These are phyloP conservation scores for Pycnococcus provasolii DNA, from an alignment of 139 green algal genomes.

Conservation along the genomic window DNA sequence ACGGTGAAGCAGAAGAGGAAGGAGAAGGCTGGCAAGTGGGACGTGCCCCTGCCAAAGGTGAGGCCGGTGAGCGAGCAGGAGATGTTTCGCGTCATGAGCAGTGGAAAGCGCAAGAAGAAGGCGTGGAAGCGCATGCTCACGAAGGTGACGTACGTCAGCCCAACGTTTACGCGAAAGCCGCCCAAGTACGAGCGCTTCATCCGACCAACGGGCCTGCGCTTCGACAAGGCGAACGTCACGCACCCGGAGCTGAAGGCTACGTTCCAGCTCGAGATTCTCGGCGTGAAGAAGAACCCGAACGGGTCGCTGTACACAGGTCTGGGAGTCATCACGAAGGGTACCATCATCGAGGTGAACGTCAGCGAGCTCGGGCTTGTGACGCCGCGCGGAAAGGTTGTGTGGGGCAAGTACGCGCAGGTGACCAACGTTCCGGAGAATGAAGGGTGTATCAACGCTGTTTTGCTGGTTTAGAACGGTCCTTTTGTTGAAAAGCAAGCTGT, in stretches of 20 bases:
- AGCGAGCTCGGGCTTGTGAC: constrained; percentile 96
- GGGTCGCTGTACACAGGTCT: constrained; percentile 87
- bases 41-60: constrained; percentile 96
- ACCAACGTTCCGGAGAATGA: constrained; percentile 97
- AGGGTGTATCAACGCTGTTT: constrained; percentile 94
- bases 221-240: constrained; percentile 97
- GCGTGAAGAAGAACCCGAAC: constrained; percentile 99
- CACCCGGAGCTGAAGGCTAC: constrained; percentile 98
- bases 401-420: constrained; percentile 89
- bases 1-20: constrained; percentile 99
- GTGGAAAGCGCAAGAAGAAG: constrained; percentile 65
- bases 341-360: constrained; percentile 95
- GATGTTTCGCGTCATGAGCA: constrained; percentile 96
- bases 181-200: constrained; percentile 99
- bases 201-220: constrained; percentile 84
- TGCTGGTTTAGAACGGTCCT: constrained; percentile 67
- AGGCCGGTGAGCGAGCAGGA: constrained; percentile 94
- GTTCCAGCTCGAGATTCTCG: constrained; percentile 93
- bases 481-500: too few relatives aligned
- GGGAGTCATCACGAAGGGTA: constrained; percentile 72
- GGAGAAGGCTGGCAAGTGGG: constrained; percentile 99
- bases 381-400: constrained; percentile 97
- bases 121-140: constrained; percentile 99
- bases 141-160: constrained; percentile 96
- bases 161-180: constrained; percentile 93